phyloP scores from a whole-genome alignment of 768 basidiomycete genomes.

The Russula emetica region DNA sequence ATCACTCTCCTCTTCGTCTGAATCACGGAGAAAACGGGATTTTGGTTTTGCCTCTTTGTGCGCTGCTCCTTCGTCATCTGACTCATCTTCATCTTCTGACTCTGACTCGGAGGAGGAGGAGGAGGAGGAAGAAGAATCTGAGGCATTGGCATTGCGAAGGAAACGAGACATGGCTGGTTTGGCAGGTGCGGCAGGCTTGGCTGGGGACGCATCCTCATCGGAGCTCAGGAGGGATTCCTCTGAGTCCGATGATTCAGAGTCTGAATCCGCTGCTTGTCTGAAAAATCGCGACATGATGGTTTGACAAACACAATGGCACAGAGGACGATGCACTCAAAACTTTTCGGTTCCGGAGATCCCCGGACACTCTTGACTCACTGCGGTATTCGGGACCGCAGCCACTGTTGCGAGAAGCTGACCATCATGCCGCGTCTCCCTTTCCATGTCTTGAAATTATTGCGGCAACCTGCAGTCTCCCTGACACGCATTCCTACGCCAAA shows the following conservation, averaged over 20 bases:
- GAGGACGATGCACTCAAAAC: background rate
- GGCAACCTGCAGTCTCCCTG: background rate
- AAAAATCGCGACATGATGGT: constrained; percentile 80
- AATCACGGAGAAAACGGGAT: constrained; percentile 43
- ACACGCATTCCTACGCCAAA: background rate
- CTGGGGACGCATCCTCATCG: constrained; percentile 55
- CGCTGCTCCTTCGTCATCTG: constrained; percentile 45
- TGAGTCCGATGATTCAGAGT: constrained; percentile 71
- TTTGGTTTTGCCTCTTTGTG: constrained; percentile 39
- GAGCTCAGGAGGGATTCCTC: constrained; percentile 69
- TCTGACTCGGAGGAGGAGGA: constrained; percentile 33
- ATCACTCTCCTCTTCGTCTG: constrained; percentile 53
- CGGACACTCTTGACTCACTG: background rate
- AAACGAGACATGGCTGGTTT: constrained; percentile 76
- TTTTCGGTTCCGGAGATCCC: constrained; percentile 28
- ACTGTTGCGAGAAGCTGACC: no score
- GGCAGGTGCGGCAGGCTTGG: constrained; percentile 43
- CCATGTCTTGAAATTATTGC: constrained; percentile 1
- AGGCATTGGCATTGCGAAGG: constrained; percentile 60
- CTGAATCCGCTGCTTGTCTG: constrained; percentile 78
- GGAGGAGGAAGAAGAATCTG: constrained; percentile 42
- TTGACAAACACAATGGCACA: background rate
- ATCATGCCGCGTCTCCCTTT: constrained; percentile 21
- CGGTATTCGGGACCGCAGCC: no score
- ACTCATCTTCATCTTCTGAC: constrained; percentile 44